Percentiles rank a stretch among this genome's conserved stretches.
Conservation (phyloP, 2,329 filamentous ascomycete genomes). For the Arthrinium puccinioides region DNA sequence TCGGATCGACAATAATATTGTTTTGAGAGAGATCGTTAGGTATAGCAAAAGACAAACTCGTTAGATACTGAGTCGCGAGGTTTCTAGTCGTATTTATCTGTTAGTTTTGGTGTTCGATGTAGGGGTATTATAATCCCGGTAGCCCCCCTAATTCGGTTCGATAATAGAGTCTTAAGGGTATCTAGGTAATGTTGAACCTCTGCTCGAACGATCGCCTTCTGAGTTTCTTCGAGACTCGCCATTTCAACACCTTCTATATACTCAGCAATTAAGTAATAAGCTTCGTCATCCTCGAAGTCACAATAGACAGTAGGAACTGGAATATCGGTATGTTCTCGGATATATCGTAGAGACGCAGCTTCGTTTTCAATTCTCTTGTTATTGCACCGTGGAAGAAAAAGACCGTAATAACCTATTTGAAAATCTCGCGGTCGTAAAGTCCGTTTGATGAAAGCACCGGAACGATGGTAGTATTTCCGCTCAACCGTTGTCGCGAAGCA, state of each 20-base stretch:
- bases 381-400: conserved; percentile 20
- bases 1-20: conserved; percentile 6
- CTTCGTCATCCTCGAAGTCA: conserved; percentile 22
- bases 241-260: conserved; percentile 22
- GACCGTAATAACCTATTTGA: conserved; percentile 16
- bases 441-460: conserved; percentile 21
- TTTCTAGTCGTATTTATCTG: neutral
- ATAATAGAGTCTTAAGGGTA: conserved; percentile 19
- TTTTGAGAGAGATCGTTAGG: conserved; percentile 6
- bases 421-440: conserved; percentile 22
- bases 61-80: neutral
- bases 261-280: conserved; percentile 22
- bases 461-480: conserved; percentile 21
- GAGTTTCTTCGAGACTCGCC: conserved; percentile 16
- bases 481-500: conserved; percentile 18
- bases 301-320: conserved; percentile 18
- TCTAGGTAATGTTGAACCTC: conserved; percentile 18
- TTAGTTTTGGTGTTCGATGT: neutral
- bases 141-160: conserved; percentile 20
- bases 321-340: conserved; percentile 17
- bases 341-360: conserved; percentile 16
- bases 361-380: conserved; percentile 22
- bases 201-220: conserved; percentile 15
- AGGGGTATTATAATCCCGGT: conserved; percentile 21
- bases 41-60: neutral